Percentiles rank a stretch among this genome's conserved stretches.
These are phyloP conservation scores for Punica granatum DNA, from an alignment of 345 rosid genomes.

Conservation along the genomic window DNA sequence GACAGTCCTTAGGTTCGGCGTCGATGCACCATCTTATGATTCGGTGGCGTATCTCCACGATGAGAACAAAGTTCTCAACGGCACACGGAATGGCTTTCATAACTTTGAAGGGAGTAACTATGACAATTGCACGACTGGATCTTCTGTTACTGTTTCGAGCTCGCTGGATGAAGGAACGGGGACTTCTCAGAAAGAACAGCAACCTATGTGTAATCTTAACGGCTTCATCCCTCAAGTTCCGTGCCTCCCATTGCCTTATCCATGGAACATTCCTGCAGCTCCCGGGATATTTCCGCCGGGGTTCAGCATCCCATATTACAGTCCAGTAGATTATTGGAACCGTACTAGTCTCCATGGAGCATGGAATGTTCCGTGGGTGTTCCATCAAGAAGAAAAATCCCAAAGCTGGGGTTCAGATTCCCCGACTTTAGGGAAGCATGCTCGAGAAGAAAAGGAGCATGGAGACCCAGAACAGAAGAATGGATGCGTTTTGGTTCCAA, in stretches of 20 bases:
- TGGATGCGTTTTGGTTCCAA: constrained; percentile 54
- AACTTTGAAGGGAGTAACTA: constrained; percentile 29
- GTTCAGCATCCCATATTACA: constrained; percentile 54
- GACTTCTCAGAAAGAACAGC: constrained; percentile 24
- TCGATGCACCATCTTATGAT: constrained; percentile 21
- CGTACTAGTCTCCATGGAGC: constrained; percentile 23
- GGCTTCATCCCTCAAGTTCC: constrained; percentile 45
- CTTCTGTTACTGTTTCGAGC: constrained; percentile 42
- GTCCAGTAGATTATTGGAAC: constrained; percentile 43
- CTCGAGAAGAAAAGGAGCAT: constrained; percentile 42
- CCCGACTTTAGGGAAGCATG: constrained; percentile 59
- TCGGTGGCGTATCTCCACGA: constrained; percentile 42
- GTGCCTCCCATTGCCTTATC: constrained; percentile 75
- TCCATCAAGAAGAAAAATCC: constrained; percentile 32
- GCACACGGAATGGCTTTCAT: constrained; percentile 29
- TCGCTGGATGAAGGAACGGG: constrained; percentile 27
- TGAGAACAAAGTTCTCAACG: constrained; percentile 36
- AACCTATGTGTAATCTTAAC: constrained; percentile 25
- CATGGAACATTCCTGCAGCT: constrained; percentile 39
- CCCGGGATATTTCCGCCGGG: constrained; percentile 59
- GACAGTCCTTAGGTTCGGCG: constrained; percentile 57
- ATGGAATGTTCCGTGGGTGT: constrained; percentile 53
- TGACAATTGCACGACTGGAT: constrained; percentile 46
- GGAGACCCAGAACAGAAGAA: constrained; percentile 45
- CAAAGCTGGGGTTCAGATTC: constrained; percentile 31